Evolutionary conservation across 164 flowering plant species (phyloP).

Genomic region (Brasenia schreberi): DNA sequence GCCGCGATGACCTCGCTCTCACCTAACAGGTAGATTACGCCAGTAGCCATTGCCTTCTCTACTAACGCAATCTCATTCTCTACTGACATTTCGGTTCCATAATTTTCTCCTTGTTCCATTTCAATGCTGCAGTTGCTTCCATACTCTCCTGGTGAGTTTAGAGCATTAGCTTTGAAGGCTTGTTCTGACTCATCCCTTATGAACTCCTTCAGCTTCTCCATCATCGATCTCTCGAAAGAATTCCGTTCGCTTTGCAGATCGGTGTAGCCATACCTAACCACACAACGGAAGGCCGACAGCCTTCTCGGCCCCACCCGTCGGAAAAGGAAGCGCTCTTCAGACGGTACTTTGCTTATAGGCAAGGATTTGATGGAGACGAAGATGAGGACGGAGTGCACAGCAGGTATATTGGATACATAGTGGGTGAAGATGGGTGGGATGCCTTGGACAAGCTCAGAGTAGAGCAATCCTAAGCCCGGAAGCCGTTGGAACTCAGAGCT

Average conservation of each 20-base stretch:
- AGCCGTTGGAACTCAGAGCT: conserved; percentile 21
- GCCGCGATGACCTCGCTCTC: conserved; percentile 52
- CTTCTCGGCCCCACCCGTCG: conserved; percentile 35
- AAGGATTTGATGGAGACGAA: conserved; percentile 67
- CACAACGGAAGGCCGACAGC: conserved; percentile 49
- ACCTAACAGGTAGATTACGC: conserved; percentile 53
- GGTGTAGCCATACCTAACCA: conserved; percentile 68
- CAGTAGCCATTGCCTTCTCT: conserved; percentile 29
- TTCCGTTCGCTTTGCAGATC: conserved; percentile 38
- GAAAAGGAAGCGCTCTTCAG: conserved; percentile 57
- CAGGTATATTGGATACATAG: conserved; percentile 46
- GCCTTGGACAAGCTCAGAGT: conserved; percentile 76
- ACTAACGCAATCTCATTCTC: conserved; percentile 25
- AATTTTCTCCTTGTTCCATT: not conserved
- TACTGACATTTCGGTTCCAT: conserved; percentile 5
- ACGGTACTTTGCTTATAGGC: conserved; percentile 55
- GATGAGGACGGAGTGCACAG: conserved; percentile 60
- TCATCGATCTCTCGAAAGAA: conserved; percentile 39
- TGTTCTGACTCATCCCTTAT: conserved; percentile 20
- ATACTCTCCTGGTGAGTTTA: not conserved
- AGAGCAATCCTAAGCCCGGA: conserved; percentile 60
- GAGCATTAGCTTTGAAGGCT: not conserved
- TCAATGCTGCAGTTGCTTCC: not conserved
- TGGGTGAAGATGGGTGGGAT: conserved; percentile 74
- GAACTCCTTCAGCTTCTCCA: conserved; percentile 44